These are phyloP conservation scores for Pyricularia grisea DNA, from an alignment of 2,329 filamentous ascomycete species.

Conservation along the genomic window DNA sequence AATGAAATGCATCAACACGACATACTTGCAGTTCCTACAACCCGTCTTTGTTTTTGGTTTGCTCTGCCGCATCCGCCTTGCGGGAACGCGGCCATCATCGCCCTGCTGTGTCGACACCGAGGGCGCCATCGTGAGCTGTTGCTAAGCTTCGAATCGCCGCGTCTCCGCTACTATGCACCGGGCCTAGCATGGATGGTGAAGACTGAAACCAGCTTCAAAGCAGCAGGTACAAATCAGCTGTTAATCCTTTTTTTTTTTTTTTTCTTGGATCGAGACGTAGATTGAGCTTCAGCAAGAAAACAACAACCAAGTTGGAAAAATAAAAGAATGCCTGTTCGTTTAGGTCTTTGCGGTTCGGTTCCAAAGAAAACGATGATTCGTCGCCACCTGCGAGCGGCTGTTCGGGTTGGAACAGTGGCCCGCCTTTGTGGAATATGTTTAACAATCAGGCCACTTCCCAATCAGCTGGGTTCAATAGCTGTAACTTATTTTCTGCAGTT, in stretches of 20 bases:
- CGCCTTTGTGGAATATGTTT: not conserved
- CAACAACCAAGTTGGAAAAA: not conserved
- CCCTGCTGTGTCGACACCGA: conserved; percentile 3
- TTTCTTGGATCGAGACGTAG: too few relatives aligned
- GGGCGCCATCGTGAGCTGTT: conserved; percentile 3
- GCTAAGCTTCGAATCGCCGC: not conserved
- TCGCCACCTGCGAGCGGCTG: not conserved
- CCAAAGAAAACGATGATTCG: not conserved
- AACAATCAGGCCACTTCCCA: not conserved
- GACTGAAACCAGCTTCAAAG: not conserved
- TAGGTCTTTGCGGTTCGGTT: too few relatives aligned
- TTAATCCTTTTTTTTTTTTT: not conserved
- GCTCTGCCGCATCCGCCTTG: conserved; percentile 39
- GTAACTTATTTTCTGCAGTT: not conserved
- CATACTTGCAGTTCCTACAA: conserved; percentile 60
- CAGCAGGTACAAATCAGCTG: not conserved
- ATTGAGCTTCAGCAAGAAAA: not conserved
- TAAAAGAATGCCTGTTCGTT: too few relatives aligned
- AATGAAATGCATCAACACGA: conserved; percentile 9
- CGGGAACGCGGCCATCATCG: conserved; percentile 17
- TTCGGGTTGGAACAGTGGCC: not conserved
- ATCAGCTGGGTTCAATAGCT: not conserved
- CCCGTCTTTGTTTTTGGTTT: conserved; percentile 58
- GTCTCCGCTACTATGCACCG: not conserved
- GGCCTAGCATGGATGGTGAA: not conserved